Percentiles rank a stretch among this genome's conserved stretches.
Conservation (phyloP, 192 early-diverging fungal genomes). For the Haplosporangium gracile region DNA sequence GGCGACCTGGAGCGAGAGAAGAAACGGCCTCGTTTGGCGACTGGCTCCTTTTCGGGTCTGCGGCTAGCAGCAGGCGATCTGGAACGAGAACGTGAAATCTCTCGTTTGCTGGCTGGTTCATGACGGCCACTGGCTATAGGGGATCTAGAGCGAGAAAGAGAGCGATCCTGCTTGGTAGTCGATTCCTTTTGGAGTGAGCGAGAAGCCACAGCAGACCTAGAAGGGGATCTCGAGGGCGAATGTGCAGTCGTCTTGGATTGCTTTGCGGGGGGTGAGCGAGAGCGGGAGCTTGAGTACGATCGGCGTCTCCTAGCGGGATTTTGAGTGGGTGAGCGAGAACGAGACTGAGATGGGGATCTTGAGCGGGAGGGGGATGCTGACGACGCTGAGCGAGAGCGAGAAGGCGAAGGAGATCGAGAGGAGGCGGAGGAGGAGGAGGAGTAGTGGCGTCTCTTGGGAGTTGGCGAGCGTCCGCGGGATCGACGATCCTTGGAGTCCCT, state of each 20-base stretch:
- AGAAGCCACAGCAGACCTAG: conserved; percentile 19
- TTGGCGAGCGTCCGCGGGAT: conserved; percentile 25
- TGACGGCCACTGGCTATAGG: neutral
- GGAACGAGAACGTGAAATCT: conserved; percentile 6
- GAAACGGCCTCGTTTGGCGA: neutral
- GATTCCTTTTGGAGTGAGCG: conserved; percentile 8
- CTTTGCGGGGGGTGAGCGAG: conserved; percentile 24
- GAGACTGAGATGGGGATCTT: conserved; percentile 26
- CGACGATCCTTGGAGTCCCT: conserved; percentile 12
- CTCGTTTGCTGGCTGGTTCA: neutral
- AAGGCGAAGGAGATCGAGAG: conserved; percentile 14
- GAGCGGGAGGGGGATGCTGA: conserved; percentile 20
- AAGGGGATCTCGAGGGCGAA: conserved; percentile 25
- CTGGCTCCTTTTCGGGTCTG: neutral
- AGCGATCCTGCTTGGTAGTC: neutral
- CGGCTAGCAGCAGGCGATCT: conserved; percentile 20
- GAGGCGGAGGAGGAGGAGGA: conserved; percentile 7
- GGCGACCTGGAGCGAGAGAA: neutral
- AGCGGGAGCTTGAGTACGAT: conserved; percentile 39
- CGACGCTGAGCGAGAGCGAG: conserved; percentile 17
- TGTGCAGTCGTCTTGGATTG: neutral
- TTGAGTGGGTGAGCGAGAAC: conserved; percentile 12
- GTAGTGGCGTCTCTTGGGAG: conserved; percentile 15
- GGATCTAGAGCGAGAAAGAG: conserved; percentile 6
- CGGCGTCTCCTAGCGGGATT: neutral